phyloP scores from a whole-genome alignment of 768 basidiomycete species.

The Mycena polygramma region DNA sequence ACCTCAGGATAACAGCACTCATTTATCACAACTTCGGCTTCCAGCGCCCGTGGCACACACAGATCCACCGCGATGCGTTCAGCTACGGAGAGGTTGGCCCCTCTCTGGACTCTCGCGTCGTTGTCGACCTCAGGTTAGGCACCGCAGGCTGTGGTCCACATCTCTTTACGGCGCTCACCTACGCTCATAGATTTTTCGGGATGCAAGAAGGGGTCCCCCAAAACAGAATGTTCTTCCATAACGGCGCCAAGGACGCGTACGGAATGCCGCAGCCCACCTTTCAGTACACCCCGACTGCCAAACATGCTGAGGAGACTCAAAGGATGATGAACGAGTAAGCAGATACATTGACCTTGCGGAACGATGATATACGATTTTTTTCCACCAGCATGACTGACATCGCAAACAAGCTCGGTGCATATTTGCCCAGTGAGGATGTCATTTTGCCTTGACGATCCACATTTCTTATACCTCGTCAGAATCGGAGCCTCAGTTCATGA shows the following conservation, averaged over 20 bases:
- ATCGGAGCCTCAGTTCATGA: constrained; percentile 46
- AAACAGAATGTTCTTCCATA: constrained; percentile 28
- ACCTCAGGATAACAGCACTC: constrained; percentile 4
- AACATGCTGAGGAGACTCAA: constrained; percentile 33
- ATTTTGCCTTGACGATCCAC: constrained; percentile 41
- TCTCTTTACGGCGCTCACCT: background rate
- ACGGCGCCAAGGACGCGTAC: constrained; percentile 41
- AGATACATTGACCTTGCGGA: background rate
- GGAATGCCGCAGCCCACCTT: constrained; percentile 53
- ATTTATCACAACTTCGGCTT: background rate
- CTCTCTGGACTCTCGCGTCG: constrained; percentile 45
- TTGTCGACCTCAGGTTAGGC: constrained; percentile 45
- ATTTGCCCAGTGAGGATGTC: constrained; percentile 51
- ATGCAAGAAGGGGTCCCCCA: constrained; percentile 32
- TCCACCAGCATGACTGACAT: constrained; percentile 45
- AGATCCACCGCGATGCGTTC: constrained; percentile 54
- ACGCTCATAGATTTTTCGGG: constrained; percentile 41
- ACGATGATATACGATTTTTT: no score
- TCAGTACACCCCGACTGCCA: constrained; percentile 31
- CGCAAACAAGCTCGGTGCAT: constrained; percentile 47
- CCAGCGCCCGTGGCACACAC: constrained; percentile 48
- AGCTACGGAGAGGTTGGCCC: constrained; percentile 49
- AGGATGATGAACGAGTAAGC: constrained; percentile 41
- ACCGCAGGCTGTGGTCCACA: background rate
- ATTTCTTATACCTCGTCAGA: constrained; percentile 6